phyloP scores from a whole-genome alignment of 2,329 filamentous ascomycete genomes.

The Chrysoporthe puriensis region DNA sequence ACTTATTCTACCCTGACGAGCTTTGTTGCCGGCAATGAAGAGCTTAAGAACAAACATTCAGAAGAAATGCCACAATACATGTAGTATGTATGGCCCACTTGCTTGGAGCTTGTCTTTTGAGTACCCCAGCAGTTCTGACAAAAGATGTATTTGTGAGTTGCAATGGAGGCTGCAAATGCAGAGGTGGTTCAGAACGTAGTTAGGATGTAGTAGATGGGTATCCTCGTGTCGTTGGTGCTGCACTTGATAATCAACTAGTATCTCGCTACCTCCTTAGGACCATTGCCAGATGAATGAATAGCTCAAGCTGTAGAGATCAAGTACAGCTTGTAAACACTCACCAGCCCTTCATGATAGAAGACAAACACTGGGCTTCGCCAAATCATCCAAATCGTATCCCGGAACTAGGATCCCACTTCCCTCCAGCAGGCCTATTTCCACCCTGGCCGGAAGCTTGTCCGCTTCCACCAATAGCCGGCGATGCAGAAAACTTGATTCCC shows the following conservation, averaged over 20 bases:
- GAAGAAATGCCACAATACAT: too few species aligned
- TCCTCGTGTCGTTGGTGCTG: background rate
- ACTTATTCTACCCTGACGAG: too few species aligned
- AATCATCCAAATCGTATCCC: conserved; percentile 60
- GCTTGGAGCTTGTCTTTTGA: too few species aligned
- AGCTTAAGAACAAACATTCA: too few species aligned
- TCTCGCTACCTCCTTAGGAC: background rate
- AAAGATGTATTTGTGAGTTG: background rate
- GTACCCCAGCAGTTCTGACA: background rate
- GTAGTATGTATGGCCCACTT: too few species aligned
- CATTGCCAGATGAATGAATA: background rate
- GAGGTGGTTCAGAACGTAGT: background rate
- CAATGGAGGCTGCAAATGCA: background rate
- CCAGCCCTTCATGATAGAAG: background rate
- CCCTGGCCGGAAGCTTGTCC: conserved; percentile 17
- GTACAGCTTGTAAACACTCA: background rate
- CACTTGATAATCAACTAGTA: background rate
- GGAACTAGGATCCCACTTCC: conserved; percentile 62
- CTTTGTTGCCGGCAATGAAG: too few species aligned
- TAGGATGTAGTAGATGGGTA: background rate
- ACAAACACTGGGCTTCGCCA: background rate
- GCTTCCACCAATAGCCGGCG: conserved; percentile 35
- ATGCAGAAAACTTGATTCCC: conserved; percentile 75
- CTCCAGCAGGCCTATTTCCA: conserved; percentile 35
- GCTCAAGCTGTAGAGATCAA: background rate